Evolutionary conservation across 768 basidiomycete species (phyloP).

Genomic region (Termitomyces sp.): DNA sequence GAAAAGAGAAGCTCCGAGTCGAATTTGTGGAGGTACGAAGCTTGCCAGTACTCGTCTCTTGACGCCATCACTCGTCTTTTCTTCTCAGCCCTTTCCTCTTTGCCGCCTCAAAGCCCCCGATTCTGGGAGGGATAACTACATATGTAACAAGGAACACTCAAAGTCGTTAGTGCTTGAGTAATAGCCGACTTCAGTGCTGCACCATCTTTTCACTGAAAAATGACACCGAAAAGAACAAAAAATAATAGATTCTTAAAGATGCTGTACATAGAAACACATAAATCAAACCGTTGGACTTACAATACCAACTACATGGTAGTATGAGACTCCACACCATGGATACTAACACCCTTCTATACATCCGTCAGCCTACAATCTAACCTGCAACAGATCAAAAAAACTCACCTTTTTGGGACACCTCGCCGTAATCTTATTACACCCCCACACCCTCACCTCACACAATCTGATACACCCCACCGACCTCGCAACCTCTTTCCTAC

Average conservation of each 20-base stretch:
- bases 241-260: neutral
- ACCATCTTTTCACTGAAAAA: neutral
- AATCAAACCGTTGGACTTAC: neutral
- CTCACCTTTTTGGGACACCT: slow-evolving; percentile 41
- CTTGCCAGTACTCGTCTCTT: no score
- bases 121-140: no score
- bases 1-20: no score
- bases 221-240: neutral
- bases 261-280: neutral
- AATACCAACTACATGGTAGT: slow-evolving; percentile 6
- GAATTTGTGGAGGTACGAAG: no score
- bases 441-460: slow-evolving; percentile 52
- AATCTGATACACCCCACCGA: slow-evolving; percentile 35
- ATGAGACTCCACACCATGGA: slow-evolving; percentile 33
- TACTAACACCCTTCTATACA: slow-evolving; percentile 28
- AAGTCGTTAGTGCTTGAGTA: no score
- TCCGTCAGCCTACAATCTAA: neutral
- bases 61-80: no score
- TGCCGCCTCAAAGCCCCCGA: no score
- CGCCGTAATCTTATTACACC: slow-evolving; percentile 48
- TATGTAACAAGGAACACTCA: no score
- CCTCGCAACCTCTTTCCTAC: slow-evolving; percentile 26
- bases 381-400: neutral
- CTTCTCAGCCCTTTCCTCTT: no score
- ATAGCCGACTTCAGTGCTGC: no score